Evolutionary conservation across 495 filamentous ascomycete genomes (phyloP).

Genomic region (Tuber indicum): DNA sequence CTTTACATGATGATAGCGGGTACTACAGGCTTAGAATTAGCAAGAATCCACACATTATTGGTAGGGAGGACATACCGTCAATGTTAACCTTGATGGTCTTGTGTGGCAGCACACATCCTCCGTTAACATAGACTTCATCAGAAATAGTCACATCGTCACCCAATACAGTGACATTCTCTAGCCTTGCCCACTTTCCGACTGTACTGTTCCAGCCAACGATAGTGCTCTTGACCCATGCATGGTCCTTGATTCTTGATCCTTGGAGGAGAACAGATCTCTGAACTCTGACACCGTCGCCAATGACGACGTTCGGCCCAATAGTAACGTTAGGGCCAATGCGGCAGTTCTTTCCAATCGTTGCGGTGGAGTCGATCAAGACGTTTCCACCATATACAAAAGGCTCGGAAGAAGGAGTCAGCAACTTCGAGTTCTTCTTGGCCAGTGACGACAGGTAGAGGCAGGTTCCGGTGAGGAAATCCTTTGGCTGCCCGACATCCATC

Average conservation of each 20-base stretch:
- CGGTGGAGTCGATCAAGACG: slow-evolving; percentile 88
- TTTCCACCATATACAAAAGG: slow-evolving; percentile 91
- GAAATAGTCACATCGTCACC: slow-evolving; percentile 99
- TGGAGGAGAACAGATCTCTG: slow-evolving; percentile 88
- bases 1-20: background rate
- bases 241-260: slow-evolving; percentile 92
- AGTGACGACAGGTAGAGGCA: slow-evolving; percentile 94
- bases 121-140: slow-evolving; percentile 98
- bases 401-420: slow-evolving; percentile 66
- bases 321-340: slow-evolving; percentile 97
- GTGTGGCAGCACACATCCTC: slow-evolving; percentile 90
- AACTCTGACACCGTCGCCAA: slow-evolving; percentile 90
- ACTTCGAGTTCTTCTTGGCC: slow-evolving; percentile 83
- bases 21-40: background rate
- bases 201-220: slow-evolving; percentile 99
- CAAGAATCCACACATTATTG: background rate
- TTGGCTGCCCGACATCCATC: slow-evolving; percentile 99
- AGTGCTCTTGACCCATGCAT: slow-evolving; percentile 98
- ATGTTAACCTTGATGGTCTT: slow-evolving; percentile 99
- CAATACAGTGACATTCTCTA: slow-evolving; percentile 96
- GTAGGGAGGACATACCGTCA: slow-evolving; percentile 57
- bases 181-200: slow-evolving; percentile 87
- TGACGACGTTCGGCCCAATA: slow-evolving; percentile 87
- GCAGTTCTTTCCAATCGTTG: slow-evolving; percentile 97
- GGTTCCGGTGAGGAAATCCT: slow-evolving; percentile 95